These are phyloP conservation scores for Tylopilus sp. DNA, from an alignment of 768 basidiomycete genomes.

Conservation along the genomic window DNA sequence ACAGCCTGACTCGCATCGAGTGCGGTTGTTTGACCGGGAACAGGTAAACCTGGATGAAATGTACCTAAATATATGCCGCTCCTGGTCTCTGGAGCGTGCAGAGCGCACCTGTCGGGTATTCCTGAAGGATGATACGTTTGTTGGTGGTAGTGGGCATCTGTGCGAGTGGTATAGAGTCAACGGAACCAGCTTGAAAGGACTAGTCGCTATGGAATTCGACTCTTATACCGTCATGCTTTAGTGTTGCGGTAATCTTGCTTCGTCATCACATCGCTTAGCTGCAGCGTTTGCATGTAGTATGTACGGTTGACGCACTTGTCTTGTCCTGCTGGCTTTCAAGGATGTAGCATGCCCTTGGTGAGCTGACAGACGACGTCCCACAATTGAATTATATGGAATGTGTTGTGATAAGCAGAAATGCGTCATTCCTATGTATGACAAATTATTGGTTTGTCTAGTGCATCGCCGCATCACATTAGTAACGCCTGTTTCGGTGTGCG, in stretches of 20 bases:
- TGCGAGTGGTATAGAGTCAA: background rate
- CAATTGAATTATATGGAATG: background rate
- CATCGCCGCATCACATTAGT: too few relatives aligned
- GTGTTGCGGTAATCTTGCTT: background rate
- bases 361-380: background rate
- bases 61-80: too few relatives aligned
- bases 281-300: background rate
- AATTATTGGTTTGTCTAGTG: too few relatives aligned
- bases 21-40: constrained; percentile 41
- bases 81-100: background rate
- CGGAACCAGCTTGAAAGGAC: background rate
- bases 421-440: too few relatives aligned
- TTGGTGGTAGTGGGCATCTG: constrained; percentile 25
- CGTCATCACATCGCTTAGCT: background rate
- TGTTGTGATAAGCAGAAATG: too few relatives aligned
- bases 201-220: background rate
- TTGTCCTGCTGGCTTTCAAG: background rate
- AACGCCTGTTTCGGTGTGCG: too few relatives aligned
- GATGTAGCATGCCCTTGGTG: too few relatives aligned
- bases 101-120: constrained; percentile 23
- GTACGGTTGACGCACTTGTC: too few relatives aligned
- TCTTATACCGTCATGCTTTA: background rate
- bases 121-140: constrained; percentile 35
- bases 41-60: background rate
- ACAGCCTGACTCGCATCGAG: constrained; percentile 45